phyloP scores from a whole-genome alignment of 2,329 filamentous ascomycete species.

The Phialemonium atrogriseum region DNA sequence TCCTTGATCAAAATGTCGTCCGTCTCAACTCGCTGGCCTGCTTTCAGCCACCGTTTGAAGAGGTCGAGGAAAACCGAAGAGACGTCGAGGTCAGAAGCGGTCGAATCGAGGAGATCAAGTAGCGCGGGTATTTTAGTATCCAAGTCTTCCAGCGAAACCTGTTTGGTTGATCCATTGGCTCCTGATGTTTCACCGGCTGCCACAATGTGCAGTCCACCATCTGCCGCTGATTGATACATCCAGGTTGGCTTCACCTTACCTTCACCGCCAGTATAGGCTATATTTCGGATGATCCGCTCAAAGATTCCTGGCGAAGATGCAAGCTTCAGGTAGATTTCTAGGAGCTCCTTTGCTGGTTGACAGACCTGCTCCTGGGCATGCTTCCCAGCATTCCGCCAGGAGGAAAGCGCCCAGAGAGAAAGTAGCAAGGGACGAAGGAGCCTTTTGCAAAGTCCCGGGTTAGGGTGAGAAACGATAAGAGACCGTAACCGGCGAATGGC shows the following conservation, averaged over 20 bases:
- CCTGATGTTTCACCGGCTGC: constrained; percentile 15
- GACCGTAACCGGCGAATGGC: constrained; percentile 47
- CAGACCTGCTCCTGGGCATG: constrained; percentile 26
- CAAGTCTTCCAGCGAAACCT: constrained; percentile 28
- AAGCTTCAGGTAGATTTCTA: constrained; percentile 51
- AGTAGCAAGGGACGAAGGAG: constrained; percentile 50
- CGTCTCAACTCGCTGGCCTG: constrained; percentile 15
- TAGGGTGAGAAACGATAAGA: constrained; percentile 55
- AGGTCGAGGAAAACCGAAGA: constrained; percentile 53
- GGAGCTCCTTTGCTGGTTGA: constrained; percentile 37
- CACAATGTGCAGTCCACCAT: constrained; percentile 45
- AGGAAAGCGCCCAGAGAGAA: constrained; percentile 55
- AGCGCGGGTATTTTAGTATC: constrained; percentile 40
- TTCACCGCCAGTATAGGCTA: constrained; percentile 46
- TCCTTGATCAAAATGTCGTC: constrained; percentile 16
- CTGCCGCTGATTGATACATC: constrained; percentile 38
- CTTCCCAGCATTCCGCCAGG: constrained; percentile 32
- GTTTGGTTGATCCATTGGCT: not conserved
- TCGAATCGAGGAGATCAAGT: constrained; percentile 37
- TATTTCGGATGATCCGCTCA: constrained; percentile 38
- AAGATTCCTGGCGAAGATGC: constrained; percentile 43
- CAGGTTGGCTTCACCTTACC: constrained; percentile 31
- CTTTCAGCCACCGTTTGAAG: constrained; percentile 48
- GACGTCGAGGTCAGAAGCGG: constrained; percentile 46
- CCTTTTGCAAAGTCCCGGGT: constrained; percentile 55